Base-by-base conservation (phyloP, 495 filamentous ascomycete genomes). In the Podospora appendiculata region DNA sequence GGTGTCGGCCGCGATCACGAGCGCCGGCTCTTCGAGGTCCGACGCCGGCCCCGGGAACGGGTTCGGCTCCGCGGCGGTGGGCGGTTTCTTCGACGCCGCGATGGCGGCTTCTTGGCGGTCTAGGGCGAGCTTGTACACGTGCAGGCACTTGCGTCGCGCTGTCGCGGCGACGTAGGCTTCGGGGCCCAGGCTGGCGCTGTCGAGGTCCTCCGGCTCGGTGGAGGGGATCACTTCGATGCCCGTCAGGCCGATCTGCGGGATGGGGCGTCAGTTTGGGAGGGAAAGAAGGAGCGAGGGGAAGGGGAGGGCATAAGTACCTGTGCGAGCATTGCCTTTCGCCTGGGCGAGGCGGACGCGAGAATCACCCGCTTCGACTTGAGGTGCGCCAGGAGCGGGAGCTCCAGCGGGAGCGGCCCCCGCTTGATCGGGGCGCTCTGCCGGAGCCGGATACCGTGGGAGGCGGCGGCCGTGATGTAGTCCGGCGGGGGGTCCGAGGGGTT, bases 1-100 rank as follows among this genome's bases (percentile, higher is more conserved):
- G 2, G 93, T 98, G 63, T 97, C 93, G 1, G 93, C 93, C 1
- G 90, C 88, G 25, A 98, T 78, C 38, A 98, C 87, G 0, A 98
- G 73, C 9, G 79, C 87, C 0, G 90, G 92, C 55, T 96, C 93
- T 32, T 57, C 56, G n/a, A 40, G 55, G 32, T n/a, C 41, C 10
- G 45, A 33, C 3, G 25, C 18, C 36, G 36, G 36, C 12, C 12
- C 43, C 32, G 32, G 47, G 14, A 41, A 34, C 2, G 55, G 33
- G 25, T 25, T 25, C 2, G 25, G 25, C 5, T 25, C 25, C 2
- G 25, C 2, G 25, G 25, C 2, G 14, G 34, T 9, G 32, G 40
- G 17, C 5, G 25, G 38, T 7, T n/a, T 33, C 7, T 53, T 40
- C n/a, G 32, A 25, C 7, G 11, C 25, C 16, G 39, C 33, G 16